These are phyloP conservation scores for Phoenix dactylifera DNA, from an alignment of 176 grass and related monocot species.

Conservation along the genomic window DNA sequence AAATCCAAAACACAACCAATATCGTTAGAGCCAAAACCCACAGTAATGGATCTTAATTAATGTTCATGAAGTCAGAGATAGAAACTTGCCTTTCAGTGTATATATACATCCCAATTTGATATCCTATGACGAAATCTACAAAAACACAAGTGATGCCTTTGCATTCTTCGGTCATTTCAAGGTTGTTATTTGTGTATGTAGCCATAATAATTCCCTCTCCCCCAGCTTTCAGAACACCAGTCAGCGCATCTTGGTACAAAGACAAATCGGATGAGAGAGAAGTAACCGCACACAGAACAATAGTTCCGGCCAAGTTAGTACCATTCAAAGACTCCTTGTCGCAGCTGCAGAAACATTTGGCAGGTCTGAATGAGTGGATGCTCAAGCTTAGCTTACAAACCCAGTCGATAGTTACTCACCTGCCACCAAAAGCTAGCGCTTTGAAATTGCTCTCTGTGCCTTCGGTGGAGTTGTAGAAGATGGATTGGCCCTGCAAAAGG, in stretches of 20 bases:
- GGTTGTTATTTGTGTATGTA: not conserved
- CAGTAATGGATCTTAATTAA: too few relatives aligned
- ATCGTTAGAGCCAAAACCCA: too few relatives aligned
- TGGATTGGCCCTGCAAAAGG: slow-evolving; percentile 8
- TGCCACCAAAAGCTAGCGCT: not conserved
- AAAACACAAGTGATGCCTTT: slow-evolving; percentile 9
- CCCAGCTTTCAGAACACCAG: not conserved
- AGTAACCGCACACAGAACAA: not conserved
- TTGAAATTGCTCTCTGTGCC: not conserved
- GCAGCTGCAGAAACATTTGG: slow-evolving; percentile 6
- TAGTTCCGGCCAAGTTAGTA: slow-evolving; percentile 4
- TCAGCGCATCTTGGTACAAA: not conserved
- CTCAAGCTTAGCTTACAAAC: too few relatives aligned
- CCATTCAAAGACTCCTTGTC: slow-evolving; percentile 4
- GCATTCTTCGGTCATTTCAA: not conserved
- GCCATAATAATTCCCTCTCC: slow-evolving; percentile 8
- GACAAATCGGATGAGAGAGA: not conserved
- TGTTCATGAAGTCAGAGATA: too few relatives aligned
- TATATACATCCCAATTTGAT: not conserved
- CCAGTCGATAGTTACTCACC: not conserved
- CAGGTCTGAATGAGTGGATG: too few relatives aligned
- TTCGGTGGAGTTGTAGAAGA: slow-evolving; percentile 1
- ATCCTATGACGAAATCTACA: not conserved
- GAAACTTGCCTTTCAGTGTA: not conserved
- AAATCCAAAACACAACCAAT: too few relatives aligned